Percentiles rank a stretch among this genome's conserved stretches.
Conservation (phyloP, 148 eudicot species). For the Fagopyrum esculentum region DNA sequence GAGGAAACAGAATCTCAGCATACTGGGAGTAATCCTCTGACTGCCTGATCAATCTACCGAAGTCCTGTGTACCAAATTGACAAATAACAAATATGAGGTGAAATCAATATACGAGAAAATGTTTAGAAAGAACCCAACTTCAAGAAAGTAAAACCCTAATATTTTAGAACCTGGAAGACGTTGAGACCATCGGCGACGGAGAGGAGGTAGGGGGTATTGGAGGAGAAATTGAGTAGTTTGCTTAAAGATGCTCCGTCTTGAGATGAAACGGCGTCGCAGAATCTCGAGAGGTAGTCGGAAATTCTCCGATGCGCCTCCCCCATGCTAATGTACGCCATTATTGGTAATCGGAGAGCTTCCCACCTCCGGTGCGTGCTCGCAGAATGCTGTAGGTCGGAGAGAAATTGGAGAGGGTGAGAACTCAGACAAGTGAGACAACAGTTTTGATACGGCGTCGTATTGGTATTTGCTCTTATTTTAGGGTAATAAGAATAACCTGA, state of each 20-base stretch:
- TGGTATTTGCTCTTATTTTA: too few relatives aligned
- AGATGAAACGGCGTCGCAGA: constrained; percentile 58
- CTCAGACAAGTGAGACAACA: neutral
- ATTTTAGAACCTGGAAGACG: constrained; percentile 53
- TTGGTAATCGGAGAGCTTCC: neutral
- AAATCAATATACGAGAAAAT: neutral
- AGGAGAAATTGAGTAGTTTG: constrained; percentile 63
- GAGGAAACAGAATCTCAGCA: constrained; percentile 56
- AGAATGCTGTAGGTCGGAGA: neutral
- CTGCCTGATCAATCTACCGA: constrained; percentile 59
- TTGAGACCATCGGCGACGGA: constrained; percentile 82
- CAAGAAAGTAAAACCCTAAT: constrained; percentile 18
- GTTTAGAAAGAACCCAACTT: neutral
- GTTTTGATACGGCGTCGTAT: neutral
- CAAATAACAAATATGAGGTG: neutral
- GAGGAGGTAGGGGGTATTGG: constrained; percentile 44
- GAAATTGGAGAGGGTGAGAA: neutral
- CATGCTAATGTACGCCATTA: constrained; percentile 78
- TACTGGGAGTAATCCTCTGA: constrained; percentile 34
- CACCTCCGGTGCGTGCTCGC: neutral
- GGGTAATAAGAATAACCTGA: too few relatives aligned
- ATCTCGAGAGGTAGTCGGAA: constrained; percentile 55
- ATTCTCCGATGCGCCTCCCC: constrained; percentile 91
- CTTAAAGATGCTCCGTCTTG: constrained; percentile 69
- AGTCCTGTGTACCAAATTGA: constrained; percentile 40